These are phyloP conservation scores for Schizophyllum commune DNA, from an alignment of 1,284 basidiomycete genomes.

Conservation along the genomic window DNA sequence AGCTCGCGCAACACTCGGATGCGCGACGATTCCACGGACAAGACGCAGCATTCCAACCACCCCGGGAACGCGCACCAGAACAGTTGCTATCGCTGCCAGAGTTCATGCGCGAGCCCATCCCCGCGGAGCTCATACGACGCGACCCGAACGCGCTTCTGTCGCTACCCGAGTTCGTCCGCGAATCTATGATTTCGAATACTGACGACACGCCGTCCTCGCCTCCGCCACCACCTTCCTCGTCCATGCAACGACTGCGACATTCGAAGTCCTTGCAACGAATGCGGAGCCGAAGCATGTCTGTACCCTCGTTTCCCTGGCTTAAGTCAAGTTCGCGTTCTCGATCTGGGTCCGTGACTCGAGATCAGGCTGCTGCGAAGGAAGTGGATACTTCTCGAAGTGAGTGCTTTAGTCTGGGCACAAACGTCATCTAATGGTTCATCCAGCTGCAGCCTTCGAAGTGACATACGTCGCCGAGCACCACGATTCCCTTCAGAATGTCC, in stretches of 20 bases:
- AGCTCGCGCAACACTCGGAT: conserved; percentile 57
- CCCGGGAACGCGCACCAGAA: conserved; percentile 33
- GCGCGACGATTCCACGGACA: conserved; percentile 64
- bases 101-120: conserved; percentile 38
- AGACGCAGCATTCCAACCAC: conserved; percentile 48
- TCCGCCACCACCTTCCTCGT: conserved; percentile 16
- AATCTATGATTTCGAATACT: conserved; percentile 26
- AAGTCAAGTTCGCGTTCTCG: conserved; percentile 28
- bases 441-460: conserved; percentile 44
- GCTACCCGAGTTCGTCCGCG: conserved; percentile 52
- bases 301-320: conserved; percentile 66
- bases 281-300: conserved; percentile 60
- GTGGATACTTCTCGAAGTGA: not conserved
- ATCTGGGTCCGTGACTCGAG: conserved; percentile 8
- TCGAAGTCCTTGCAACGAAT: conserved; percentile 11
- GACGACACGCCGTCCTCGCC: conserved; percentile 6
- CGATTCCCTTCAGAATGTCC: conserved; percentile 69
- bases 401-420: too few relatives aligned
- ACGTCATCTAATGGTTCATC: not conserved
- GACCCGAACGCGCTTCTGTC: conserved; percentile 20
- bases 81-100: conserved; percentile 53
- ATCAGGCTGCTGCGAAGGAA: not conserved
- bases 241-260: conserved; percentile 24
- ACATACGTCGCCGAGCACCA: conserved; percentile 79
- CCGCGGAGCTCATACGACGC: conserved; percentile 7